Evolutionary conservation across 192 early-diverging fungal species (phyloP).

Genomic region (Cladochytrium replicatum): DNA sequence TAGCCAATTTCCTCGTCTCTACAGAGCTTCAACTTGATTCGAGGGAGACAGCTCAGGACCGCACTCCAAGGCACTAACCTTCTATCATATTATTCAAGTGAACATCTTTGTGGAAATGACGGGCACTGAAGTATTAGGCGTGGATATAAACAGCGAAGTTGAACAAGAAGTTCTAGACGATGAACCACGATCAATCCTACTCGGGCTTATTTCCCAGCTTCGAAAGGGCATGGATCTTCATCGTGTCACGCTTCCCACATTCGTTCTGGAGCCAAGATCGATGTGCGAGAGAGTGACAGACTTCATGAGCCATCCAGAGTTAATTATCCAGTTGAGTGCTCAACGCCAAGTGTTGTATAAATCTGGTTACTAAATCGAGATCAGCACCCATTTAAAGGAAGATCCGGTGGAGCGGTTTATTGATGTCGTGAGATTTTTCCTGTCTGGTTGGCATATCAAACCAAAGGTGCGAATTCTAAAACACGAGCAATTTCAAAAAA

Average conservation of each 20-base stretch:
- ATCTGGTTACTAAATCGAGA: too few species aligned
- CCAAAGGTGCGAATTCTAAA: too few species aligned
- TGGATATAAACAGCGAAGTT: too few species aligned
- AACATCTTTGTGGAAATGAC: too few species aligned
- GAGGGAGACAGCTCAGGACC: too few species aligned
- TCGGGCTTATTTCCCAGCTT: conserved; percentile 81
- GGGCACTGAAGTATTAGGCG: too few species aligned
- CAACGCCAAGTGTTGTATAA: too few species aligned
- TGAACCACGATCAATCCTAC: conserved; percentile 67
- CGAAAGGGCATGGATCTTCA: conserved; percentile 85
- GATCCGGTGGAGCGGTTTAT: conserved; percentile 73
- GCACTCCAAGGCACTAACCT: too few species aligned
- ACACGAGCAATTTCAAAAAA: too few species aligned
- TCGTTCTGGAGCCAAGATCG: conserved; percentile 87
- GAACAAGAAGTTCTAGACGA: conserved; percentile 72
- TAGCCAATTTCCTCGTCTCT: too few species aligned
- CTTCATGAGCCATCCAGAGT: conserved; percentile 86
- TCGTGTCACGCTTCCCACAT: conserved; percentile 85
- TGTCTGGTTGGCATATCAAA: conserved; percentile 88
- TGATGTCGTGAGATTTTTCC: conserved; percentile 72
- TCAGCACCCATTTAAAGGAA: conserved; percentile 54
- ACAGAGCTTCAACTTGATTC: too few species aligned
- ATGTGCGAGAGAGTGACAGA: conserved; percentile 92
- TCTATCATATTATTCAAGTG: too few species aligned
- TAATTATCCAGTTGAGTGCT: conserved; percentile 58